phyloP scores from a whole-genome alignment of 768 basidiomycete species.

The Goffeauzyma gilvescens region DNA sequence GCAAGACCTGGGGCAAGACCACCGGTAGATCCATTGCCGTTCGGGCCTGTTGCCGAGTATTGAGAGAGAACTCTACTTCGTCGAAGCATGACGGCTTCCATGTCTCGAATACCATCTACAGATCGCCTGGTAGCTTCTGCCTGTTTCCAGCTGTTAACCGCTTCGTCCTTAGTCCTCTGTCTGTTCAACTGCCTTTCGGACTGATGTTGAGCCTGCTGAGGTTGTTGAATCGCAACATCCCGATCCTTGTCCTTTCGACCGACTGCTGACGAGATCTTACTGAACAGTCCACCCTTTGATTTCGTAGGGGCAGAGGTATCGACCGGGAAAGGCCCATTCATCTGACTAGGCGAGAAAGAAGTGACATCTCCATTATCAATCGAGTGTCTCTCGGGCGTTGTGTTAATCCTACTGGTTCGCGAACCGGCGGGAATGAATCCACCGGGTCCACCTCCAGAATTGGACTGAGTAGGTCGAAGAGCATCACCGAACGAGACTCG shows the following conservation, averaged over 20 bases:
- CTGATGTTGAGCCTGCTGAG: slow-evolving; percentile 5
- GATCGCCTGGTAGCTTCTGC: slow-evolving; percentile 25
- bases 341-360: slow-evolving; percentile 26
- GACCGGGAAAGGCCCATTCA: slow-evolving; percentile 20
- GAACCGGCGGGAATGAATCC: too few species aligned
- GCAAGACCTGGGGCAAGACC: too few species aligned
- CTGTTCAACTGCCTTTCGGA: background rate
- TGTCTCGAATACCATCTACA: slow-evolving; percentile 25
- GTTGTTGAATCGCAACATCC: too few species aligned
- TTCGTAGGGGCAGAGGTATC: background rate
- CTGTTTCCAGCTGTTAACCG: slow-evolving; percentile 1
- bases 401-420: too few species aligned
- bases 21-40: too few species aligned
- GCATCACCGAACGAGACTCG: slow-evolving; percentile 29
- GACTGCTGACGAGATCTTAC: slow-evolving; percentile 2
- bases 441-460: too few species aligned
- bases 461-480: slow-evolving; percentile 18
- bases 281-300: slow-evolving; percentile 3
- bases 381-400: slow-evolving; percentile 5
- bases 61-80: too few species aligned
- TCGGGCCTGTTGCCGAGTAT: too few species aligned
- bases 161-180: background rate
- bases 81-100: slow-evolving; percentile 27
- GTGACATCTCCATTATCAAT: slow-evolving; percentile 18
- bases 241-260: slow-evolving; percentile 6